Conservation (phyloP, 2,329 filamentous ascomycete genomes). For the Escovopsis sp. region DNA sequence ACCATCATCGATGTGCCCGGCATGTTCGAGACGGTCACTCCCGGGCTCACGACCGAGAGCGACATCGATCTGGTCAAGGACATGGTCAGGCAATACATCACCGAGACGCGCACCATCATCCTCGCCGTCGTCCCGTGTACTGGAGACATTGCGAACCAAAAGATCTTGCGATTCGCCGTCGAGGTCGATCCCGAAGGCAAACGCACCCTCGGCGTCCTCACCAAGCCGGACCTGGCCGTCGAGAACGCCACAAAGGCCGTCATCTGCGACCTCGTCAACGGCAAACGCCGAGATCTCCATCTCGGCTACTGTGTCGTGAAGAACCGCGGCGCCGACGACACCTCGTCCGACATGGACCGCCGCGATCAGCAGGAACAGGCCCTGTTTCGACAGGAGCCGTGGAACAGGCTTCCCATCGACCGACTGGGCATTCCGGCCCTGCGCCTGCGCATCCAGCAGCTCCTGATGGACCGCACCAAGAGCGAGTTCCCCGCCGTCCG, state of each 20-base stretch:
- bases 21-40: slow-evolving; percentile 25
- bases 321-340: slow-evolving; percentile 30
- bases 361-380: slow-evolving; percentile 17
- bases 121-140: slow-evolving; percentile 29
- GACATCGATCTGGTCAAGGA: slow-evolving; percentile 30
- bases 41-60: slow-evolving; percentile 25
- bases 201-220: slow-evolving; percentile 34
- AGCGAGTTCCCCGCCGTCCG: slow-evolving; percentile 21
- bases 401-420: slow-evolving; percentile 15
- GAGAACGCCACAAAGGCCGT: slow-evolving; percentile 23
- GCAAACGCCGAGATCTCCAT: slow-evolving; percentile 23
- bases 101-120: slow-evolving; percentile 31
- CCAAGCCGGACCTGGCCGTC: slow-evolving; percentile 41
- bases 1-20: slow-evolving; percentile 40
- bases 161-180: slow-evolving; percentile 22
- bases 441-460: slow-evolving; percentile 17
- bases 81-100: slow-evolving; percentile 33
- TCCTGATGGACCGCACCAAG: slow-evolving; percentile 26
- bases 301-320: slow-evolving; percentile 34
- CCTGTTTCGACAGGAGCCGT: slow-evolving; percentile 24
- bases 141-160: slow-evolving; percentile 25
- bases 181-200: slow-evolving; percentile 23
- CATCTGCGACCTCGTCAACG: slow-evolving; percentile 25
- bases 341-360: slow-evolving; percentile 13
- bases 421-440: slow-evolving; percentile 21